phyloP scores from a whole-genome alignment of 306 rosid genomes.

The Begonia peltatifolia region DNA sequence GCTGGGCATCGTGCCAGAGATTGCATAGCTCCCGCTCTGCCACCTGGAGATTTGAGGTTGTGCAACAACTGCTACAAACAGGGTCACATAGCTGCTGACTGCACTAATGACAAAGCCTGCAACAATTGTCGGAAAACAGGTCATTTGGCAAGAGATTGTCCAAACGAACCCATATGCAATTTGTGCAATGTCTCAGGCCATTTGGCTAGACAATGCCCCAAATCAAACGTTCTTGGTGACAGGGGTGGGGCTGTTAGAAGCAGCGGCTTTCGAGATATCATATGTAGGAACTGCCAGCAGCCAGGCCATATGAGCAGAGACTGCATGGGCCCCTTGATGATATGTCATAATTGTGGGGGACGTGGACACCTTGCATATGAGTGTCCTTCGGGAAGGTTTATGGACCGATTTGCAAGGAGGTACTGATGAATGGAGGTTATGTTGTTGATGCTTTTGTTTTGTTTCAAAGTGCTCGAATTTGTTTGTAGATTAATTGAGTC shows the following conservation, averaged over 20 bases:
- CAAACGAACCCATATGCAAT: conserved; percentile 87
- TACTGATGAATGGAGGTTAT: conserved; percentile 31
- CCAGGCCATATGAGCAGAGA: conserved; percentile 95
- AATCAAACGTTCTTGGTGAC: conserved; percentile 46
- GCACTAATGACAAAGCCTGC: conserved; percentile 97
- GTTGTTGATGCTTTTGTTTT: background rate
- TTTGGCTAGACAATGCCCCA: conserved; percentile 84
- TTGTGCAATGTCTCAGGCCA: conserved; percentile 93
- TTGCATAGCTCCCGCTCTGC: conserved; percentile 69
- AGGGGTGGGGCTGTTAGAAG: conserved; percentile 26
- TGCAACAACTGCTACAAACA: conserved; percentile 98
- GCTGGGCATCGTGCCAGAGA: conserved; percentile 93
- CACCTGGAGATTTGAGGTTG: conserved; percentile 85
- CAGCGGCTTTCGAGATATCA: conserved; percentile 49
- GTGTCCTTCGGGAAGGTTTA: conserved; percentile 89
- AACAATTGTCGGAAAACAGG: conserved; percentile 97
- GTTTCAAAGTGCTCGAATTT: too few species aligned
- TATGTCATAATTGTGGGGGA: conserved; percentile 96
- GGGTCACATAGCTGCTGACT: conserved; percentile 94
- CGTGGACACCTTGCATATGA: conserved; percentile 94
- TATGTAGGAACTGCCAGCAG: conserved; percentile 91
- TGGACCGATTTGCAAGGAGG: conserved; percentile 90
- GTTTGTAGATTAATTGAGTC: too few species aligned
- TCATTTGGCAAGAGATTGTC: conserved; percentile 96
- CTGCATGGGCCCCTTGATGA: conserved; percentile 92